Conservation (phyloP, 441 rosid species). For the Pelargonium fulgidum region DNA sequence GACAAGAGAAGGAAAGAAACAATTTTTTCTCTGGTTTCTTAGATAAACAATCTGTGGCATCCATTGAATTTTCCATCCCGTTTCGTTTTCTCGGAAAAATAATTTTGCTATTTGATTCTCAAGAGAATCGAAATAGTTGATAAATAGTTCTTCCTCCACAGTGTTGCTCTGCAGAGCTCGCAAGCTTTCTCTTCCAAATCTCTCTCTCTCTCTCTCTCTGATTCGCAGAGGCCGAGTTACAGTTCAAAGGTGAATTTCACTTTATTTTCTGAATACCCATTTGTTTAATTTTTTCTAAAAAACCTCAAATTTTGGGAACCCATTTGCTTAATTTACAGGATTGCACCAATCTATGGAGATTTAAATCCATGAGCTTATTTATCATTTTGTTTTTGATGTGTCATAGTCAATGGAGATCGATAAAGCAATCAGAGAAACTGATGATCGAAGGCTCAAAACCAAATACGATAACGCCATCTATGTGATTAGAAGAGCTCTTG, state of each 20-base stretch:
- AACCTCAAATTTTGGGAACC: slow-evolving; percentile 15
- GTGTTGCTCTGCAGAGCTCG: not conserved
- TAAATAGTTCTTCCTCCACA: not conserved
- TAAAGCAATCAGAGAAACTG: slow-evolving; percentile 69
- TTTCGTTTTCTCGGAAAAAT: not conserved
- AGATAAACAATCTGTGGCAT: slow-evolving; percentile 46
- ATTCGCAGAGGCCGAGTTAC: too few relatives aligned
- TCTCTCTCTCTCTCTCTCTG: too few relatives aligned
- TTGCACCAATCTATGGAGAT: slow-evolving; percentile 7
- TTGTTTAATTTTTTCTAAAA: slow-evolving; percentile 6
- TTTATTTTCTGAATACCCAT: not conserved
- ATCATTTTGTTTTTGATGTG: slow-evolving; percentile 18
- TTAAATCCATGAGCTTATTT: slow-evolving; percentile 22
- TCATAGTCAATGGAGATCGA: slow-evolving; percentile 77
- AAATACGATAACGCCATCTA: slow-evolving; percentile 85
- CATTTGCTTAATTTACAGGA: slow-evolving; percentile 21
- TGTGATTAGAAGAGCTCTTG: slow-evolving; percentile 80
- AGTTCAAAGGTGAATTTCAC: slow-evolving; percentile 19
- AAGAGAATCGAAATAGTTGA: not conserved
- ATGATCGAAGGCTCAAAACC: slow-evolving; percentile 83
- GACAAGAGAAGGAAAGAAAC: not conserved
- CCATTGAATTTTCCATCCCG: slow-evolving; percentile 14
- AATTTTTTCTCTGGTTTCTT: not conserved
- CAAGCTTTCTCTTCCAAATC: not conserved
- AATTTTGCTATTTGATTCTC: slow-evolving; percentile 1